phyloP scores from a whole-genome alignment of 345 rosid genomes.

The Syzygium grande region DNA sequence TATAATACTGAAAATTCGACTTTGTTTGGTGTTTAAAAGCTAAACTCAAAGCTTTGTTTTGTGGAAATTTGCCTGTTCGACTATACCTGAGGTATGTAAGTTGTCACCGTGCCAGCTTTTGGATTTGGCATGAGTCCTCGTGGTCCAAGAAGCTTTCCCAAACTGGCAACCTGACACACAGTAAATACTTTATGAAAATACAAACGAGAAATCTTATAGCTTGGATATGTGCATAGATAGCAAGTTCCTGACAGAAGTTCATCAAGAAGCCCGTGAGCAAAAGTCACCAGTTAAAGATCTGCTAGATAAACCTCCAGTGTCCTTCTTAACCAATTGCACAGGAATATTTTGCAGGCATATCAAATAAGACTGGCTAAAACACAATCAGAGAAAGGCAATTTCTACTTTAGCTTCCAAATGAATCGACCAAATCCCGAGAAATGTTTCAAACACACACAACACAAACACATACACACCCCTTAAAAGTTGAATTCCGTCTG shows the following conservation, averaged over 20 bases:
- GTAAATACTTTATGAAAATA: neutral
- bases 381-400: neutral
- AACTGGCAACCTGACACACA: slow-evolving; percentile 67
- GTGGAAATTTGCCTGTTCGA: neutral
- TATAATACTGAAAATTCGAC: too few relatives aligned
- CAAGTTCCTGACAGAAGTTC: neutral
- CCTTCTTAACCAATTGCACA: neutral
- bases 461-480: neutral
- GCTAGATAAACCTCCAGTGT: neutral
- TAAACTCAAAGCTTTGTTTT: too few relatives aligned
- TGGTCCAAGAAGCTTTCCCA: slow-evolving; percentile 97
- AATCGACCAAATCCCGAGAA: neutral
- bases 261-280: neutral
- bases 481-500: neutral
- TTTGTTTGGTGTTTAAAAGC: too few relatives aligned
- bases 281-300: neutral
- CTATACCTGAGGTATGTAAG: slow-evolving; percentile 79
- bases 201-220: neutral
- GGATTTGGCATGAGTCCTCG: slow-evolving; percentile 99
- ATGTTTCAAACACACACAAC: neutral
- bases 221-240: neutral
- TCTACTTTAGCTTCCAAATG: neutral
- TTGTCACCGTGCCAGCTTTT: slow-evolving; percentile 91
- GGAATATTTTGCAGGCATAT: neutral
- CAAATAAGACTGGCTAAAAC: neutral